Evolutionary conservation across 1,284 basidiomycete species (phyloP).

Genomic region (Cerioporus squamosus): DNA sequence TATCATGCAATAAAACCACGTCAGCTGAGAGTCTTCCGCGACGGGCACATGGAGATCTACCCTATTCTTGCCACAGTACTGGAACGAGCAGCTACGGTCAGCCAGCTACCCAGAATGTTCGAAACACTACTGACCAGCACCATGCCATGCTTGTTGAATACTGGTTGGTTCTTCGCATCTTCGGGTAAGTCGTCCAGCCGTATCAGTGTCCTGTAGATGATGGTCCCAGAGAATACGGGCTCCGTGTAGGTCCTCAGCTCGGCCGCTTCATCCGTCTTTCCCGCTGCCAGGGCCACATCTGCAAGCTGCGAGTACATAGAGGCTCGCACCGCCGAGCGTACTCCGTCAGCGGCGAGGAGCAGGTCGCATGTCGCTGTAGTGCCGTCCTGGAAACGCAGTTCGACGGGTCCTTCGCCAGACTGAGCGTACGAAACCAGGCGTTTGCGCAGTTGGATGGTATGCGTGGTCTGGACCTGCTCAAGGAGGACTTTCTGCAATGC

Average conservation of each 20-base stretch:
- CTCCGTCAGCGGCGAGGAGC: conserved; percentile 54
- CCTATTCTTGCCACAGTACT: conserved; percentile 5
- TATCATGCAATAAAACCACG: neutral
- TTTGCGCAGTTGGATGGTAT: conserved; percentile 33
- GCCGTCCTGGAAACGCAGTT: conserved; percentile 53
- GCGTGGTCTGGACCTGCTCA: conserved; percentile 22
- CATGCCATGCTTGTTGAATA: neutral
- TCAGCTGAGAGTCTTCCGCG: neutral
- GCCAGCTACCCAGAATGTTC: neutral
- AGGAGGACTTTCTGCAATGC: conserved; percentile 55
- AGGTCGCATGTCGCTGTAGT: conserved; percentile 49
- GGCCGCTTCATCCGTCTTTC: conserved; percentile 5
- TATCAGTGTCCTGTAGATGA: conserved; percentile 1
- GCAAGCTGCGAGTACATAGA: conserved; percentile 19
- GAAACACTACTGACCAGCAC: neutral
- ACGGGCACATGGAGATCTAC: neutral
- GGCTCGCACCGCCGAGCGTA: conserved; percentile 45
- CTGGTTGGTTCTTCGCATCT: neutral
- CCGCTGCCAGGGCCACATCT: conserved; percentile 17
- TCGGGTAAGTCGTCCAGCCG: neutral
- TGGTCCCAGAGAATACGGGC: neutral
- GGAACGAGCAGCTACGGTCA: too few species aligned
- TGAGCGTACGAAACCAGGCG: conserved; percentile 51
- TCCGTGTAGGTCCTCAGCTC: neutral
- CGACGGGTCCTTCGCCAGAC: conserved; percentile 31